Evolutionary conservation across 257 asterid genomes (phyloP).

Genomic region (Solanum infundibuliforme): DNA sequence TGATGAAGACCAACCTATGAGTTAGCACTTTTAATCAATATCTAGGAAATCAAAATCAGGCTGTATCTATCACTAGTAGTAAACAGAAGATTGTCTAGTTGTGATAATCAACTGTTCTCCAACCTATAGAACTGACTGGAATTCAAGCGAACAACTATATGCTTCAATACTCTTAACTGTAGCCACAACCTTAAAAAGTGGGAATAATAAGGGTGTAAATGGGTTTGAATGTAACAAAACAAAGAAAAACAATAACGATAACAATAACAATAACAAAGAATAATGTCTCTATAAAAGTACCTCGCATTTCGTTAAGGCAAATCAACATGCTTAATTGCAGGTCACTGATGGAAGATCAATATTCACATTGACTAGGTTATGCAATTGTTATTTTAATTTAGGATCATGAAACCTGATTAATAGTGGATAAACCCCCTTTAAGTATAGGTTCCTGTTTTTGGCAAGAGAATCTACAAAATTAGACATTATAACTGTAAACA

Average conservation of each 20-base stretch:
- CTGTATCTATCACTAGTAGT: background rate
- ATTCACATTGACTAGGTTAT: background rate
- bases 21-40: background rate
- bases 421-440: background rate
- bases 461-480: background rate
- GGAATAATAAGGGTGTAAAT: background rate
- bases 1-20: constrained; percentile 9
- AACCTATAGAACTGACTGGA: background rate
- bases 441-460: background rate
- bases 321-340: background rate
- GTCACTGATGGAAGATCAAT: background rate
- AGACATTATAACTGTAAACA: background rate
- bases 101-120: background rate
- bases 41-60: background rate
- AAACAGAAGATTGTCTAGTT: background rate
- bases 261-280: background rate
- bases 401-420: background rate
- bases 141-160: background rate
- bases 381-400: background rate
- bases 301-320: background rate
- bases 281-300: background rate
- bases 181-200: background rate
- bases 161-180: background rate
- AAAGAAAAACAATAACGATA: background rate
- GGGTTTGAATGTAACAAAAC: background rate